phyloP scores from a whole-genome alignment of 129 eudicot species.

The Pulicaria dysenterica region DNA sequence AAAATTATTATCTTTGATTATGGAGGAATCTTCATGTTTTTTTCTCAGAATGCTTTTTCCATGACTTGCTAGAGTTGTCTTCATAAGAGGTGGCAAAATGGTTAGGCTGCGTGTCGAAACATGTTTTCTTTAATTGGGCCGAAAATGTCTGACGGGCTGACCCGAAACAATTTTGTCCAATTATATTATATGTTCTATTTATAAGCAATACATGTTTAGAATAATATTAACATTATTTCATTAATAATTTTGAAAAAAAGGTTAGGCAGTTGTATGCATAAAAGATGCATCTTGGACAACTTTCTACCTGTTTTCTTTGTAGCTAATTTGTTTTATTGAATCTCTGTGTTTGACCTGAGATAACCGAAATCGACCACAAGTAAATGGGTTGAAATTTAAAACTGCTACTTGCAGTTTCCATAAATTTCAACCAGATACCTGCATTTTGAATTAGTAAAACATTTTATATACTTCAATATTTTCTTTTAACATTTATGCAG shows the following conservation, averaged over 20 bases:
- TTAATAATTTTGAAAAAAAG: not conserved
- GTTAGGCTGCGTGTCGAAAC: not conserved
- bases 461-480: not conserved
- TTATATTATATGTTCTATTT: not conserved
- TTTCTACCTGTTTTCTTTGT: not conserved
- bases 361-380: not conserved
- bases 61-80: not conserved
- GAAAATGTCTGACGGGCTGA: not conserved
- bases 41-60: not conserved
- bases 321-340: not conserved
- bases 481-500: constrained; percentile 42
- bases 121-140: not conserved
- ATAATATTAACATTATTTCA: not conserved
- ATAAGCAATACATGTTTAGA: not conserved
- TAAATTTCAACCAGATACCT: not conserved
- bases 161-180: not conserved
- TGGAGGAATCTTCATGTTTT: not conserved
- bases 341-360: not conserved
- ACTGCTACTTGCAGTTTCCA: not conserved
- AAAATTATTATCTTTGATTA: too few species aligned
- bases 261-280: not conserved
- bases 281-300: not conserved
- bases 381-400: not conserved
- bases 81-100: not conserved
- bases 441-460: not conserved